Evolutionary conservation across 2,329 filamentous ascomycete species (phyloP).

Genomic region (Mycosphaerelloides madeirae): DNA sequence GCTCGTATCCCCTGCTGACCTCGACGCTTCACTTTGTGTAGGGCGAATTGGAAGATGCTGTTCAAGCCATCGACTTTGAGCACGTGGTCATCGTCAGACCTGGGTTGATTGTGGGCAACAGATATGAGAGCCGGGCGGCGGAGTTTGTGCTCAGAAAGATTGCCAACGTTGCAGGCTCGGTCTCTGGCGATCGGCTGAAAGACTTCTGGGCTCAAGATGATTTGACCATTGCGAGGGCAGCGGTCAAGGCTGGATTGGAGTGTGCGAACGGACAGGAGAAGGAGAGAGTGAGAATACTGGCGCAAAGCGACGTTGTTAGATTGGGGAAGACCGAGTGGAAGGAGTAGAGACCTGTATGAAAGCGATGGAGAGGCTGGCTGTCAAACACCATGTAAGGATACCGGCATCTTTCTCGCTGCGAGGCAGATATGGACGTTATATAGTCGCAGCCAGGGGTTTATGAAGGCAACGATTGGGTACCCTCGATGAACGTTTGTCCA

Average conservation of each 20-base stretch:
- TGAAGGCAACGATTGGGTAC: too few species aligned
- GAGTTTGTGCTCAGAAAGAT: constrained; percentile 56
- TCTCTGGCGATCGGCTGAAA: constrained; percentile 50
- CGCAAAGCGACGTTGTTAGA: constrained; percentile 59
- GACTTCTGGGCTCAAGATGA: constrained; percentile 70
- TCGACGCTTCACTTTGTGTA: too few species aligned
- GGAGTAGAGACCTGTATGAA: constrained; percentile 9
- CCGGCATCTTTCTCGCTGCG: too few species aligned
- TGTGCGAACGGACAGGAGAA: constrained; percentile 51
- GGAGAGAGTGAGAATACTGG: constrained; percentile 59
- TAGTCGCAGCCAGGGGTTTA: too few species aligned
- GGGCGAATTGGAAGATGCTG: constrained; percentile 73
- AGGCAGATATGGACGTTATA: too few species aligned
- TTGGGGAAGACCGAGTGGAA: constrained; percentile 56
- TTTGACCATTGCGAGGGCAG: constrained; percentile 65
- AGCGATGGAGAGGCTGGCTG: too few species aligned
- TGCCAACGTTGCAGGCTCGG: constrained; percentile 51
- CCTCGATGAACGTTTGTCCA: too few species aligned
- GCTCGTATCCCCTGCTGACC: too few species aligned
- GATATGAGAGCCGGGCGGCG: constrained; percentile 53
- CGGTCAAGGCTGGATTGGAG: constrained; percentile 54
- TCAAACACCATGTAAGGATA: too few species aligned
- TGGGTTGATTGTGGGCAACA: constrained; percentile 67
- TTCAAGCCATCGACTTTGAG: constrained; percentile 69
- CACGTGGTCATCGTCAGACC: constrained; percentile 70